Conservation (phyloP, 1,284 basidiomycete species). For the Sanghuangporus sanghuang region DNA sequence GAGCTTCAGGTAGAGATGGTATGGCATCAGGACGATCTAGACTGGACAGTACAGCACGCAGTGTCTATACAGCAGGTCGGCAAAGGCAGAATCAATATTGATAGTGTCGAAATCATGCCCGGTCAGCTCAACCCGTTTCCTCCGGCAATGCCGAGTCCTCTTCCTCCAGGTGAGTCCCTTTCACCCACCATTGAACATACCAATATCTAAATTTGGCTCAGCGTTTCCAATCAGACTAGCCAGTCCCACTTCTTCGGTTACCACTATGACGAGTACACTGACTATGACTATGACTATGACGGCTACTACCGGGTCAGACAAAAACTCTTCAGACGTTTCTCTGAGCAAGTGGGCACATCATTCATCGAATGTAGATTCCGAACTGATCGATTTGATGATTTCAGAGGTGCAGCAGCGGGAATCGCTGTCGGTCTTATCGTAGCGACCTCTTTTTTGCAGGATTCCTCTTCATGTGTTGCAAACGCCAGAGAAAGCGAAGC, state of each 20-base stretch:
- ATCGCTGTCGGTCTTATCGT: not conserved
- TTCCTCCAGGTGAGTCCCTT: slow-evolving; percentile 7
- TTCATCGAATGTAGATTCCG: not conserved
- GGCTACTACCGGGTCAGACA: not conserved
- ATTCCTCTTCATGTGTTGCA: not conserved
- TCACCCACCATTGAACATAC: not conserved
- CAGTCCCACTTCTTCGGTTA: not conserved
- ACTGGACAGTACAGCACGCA: slow-evolving; percentile 6
- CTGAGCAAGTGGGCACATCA: not conserved
- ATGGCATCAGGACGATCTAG: not conserved
- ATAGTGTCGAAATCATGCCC: slow-evolving; percentile 9
- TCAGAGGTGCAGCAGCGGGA: slow-evolving; percentile 2
- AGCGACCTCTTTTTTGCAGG: not conserved
- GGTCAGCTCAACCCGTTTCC: slow-evolving; percentile 1
- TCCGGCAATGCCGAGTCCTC: slow-evolving; percentile 3
- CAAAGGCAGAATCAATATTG: slow-evolving; percentile 9
- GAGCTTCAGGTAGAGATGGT: not conserved
- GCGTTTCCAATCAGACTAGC: not conserved
- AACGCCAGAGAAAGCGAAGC: not conserved
- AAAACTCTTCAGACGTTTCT: not conserved
- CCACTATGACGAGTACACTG: not conserved
- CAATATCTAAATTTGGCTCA: not conserved
- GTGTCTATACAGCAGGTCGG: slow-evolving; percentile 5
- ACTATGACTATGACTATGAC: not conserved
- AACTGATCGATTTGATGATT: not conserved